Percentiles rank a stretch among this genome's conserved stretches.
Conservation (phyloP, 495 filamentous ascomycete genomes). For the Trypethelium eluteriae region DNA sequence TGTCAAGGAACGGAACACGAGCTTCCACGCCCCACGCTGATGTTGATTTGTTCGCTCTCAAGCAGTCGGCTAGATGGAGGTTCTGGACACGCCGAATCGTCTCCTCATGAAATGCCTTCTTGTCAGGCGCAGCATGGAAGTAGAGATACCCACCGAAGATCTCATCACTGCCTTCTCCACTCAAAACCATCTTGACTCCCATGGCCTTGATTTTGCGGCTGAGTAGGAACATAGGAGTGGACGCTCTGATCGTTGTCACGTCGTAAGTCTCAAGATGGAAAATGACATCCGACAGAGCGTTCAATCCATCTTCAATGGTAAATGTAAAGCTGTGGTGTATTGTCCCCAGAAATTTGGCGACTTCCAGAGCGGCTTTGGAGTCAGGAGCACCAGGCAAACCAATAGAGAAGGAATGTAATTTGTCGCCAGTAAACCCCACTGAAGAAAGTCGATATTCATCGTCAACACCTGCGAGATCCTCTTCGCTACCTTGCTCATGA, state of each 20-base stretch:
- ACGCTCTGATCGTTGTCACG: constrained; percentile 96
- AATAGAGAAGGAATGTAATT: constrained; percentile 97
- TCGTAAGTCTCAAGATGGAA: constrained; percentile 97
- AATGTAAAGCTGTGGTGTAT: constrained; percentile 98
- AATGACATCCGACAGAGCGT: constrained; percentile 93
- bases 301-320: constrained; percentile 90
- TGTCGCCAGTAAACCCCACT: constrained; percentile 73
- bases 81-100: constrained; percentile 88
- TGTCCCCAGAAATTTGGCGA: constrained; percentile 90
- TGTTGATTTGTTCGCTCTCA: constrained; percentile 97
- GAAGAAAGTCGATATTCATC: constrained; percentile 81
- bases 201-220: constrained; percentile 98
- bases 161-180: constrained; percentile 92
- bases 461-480: constrained; percentile 85
- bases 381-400: constrained; percentile 87
- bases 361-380: constrained; percentile 76
- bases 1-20: constrained; percentile 95
- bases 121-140: constrained; percentile 89
- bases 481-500: constrained; percentile 34
- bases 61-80: constrained; percentile 87
- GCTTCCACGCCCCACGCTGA: constrained; percentile 98
- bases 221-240: constrained; percentile 96
- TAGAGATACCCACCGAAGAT: constrained; percentile 98
- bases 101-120: constrained; percentile 87
- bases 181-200: constrained; percentile 98